Conservation (phyloP, 2,329 filamentous ascomycete genomes). For the Endocalyx cinctus region DNA sequence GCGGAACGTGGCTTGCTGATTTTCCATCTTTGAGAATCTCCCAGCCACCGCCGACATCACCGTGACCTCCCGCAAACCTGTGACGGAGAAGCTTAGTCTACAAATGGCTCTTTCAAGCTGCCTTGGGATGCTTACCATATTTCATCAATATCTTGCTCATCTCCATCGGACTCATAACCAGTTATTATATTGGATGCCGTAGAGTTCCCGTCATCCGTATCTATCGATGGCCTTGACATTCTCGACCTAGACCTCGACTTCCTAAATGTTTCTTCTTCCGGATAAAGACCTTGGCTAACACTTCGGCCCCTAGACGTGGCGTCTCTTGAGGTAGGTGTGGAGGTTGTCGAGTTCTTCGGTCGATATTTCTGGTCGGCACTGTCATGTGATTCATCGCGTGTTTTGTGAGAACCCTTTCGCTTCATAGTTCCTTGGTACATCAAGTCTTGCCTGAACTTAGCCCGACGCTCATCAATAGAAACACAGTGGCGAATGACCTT, state of each 20-base stretch:
- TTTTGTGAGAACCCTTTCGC: slow-evolving; percentile 14
- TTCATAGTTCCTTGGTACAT: slow-evolving; percentile 47
- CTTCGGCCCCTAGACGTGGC: slow-evolving; percentile 12
- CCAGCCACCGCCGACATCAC: slow-evolving; percentile 77
- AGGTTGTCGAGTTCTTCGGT: slow-evolving; percentile 12
- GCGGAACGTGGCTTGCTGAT: slow-evolving; percentile 61
- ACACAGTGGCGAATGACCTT: slow-evolving; percentile 64
- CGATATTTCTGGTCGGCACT: slow-evolving; percentile 33
- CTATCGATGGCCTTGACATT: slow-evolving; percentile 15
- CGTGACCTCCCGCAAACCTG: slow-evolving; percentile 69
- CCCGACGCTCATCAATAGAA: slow-evolving; percentile 65
- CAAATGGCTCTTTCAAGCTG: neutral
- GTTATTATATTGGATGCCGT: slow-evolving; percentile 25
- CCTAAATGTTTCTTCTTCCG: no score
- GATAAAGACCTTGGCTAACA: neutral
- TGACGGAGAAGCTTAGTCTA: slow-evolving; percentile 5
- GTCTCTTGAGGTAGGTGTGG: slow-evolving; percentile 1
- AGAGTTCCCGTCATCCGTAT: slow-evolving; percentile 22
- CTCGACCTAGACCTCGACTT: slow-evolving; percentile 30
- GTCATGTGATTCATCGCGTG: slow-evolving; percentile 12
- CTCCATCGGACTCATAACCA: slow-evolving; percentile 41
- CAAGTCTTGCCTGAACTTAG: slow-evolving; percentile 68
- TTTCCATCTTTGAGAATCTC: slow-evolving; percentile 51
- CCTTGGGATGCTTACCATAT: slow-evolving; percentile 47
- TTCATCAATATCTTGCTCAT: slow-evolving; percentile 69